These are phyloP conservation scores for Odonthalia washingtoniensis DNA, from an alignment of 31 red algal genomes.

Conservation along the genomic window DNA sequence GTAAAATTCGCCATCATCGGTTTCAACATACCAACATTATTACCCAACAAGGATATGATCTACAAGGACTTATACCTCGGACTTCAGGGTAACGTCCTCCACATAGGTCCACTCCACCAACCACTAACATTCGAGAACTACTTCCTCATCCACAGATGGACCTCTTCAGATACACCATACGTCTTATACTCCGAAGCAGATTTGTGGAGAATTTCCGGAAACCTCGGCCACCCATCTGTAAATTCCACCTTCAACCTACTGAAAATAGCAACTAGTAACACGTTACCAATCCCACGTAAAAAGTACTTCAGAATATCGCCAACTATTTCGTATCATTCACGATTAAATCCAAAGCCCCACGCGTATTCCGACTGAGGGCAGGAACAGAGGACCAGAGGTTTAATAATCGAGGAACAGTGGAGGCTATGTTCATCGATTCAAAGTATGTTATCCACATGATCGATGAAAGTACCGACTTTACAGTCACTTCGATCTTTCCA, in stretches of 20 bases:
- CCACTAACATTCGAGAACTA: not conserved
- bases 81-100: not conserved
- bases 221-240: slow-evolving; percentile 21
- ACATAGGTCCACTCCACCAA: not conserved
- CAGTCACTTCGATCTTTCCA: not conserved
- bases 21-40: not conserved
- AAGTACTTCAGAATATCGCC: not conserved
- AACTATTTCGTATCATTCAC: not conserved
- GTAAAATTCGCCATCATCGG: slow-evolving; percentile 1
- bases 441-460: slow-evolving; percentile 25
- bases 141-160: slow-evolving; percentile 28
- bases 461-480: slow-evolving; percentile 40
- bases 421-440: slow-evolving; percentile 24
- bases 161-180: not conserved
- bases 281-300: not conserved
- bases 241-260: not conserved
- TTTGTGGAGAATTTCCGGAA: not conserved
- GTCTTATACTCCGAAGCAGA: slow-evolving; percentile 27
- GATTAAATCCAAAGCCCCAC: not conserved
- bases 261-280: not conserved
- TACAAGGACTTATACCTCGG: not conserved
- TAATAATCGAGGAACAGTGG: slow-evolving; percentile 37
- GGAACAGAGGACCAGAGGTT: slow-evolving; percentile 35
- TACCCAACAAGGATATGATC: slow-evolving; percentile 12
- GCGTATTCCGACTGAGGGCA: slow-evolving; percentile 30